Evolutionary conservation across 148 eudicot species (phyloP), one percentile per base, ranked within the genome.

Genomic region (Drosera capensis): DNA sequence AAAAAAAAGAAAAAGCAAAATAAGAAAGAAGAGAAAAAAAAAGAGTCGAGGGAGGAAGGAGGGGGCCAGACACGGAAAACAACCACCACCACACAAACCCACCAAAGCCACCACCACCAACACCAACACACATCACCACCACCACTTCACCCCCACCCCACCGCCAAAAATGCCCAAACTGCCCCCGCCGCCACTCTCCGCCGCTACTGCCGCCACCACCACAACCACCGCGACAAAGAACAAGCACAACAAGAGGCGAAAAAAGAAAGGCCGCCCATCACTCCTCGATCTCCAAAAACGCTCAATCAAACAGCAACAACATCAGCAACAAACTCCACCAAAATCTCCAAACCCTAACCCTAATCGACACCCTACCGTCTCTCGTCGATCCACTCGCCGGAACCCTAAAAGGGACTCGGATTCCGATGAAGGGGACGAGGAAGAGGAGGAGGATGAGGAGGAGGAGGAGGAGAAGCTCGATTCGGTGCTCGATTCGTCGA

Each of bases 241-340:
- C n/a, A n/a, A n/a, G n/a, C n/a, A n/a, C n/a, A 49, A 55, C 68
- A 52, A 51, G 72, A 57, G 26, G 65, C 67, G 55, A 69, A 71
- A 67, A 73, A 72, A 72, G 78, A 72, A 72, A 64, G 78, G 78
- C 12, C 66, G 70, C 1, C 77, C 77, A 5, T 72, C 77, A 55
- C 77, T 67, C 16, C 57, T 63, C 31, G 77, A 72, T 67, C 66
- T 72, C 25, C 77, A 72, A 36, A 72, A 72, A 36, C 72, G 73
- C 5, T 19, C 25, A 5, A 47, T 71, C 48, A 67, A 67, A 36
- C 46, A 54, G 12, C 72, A 68, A 45, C 53, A 58, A 62, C 47
- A 55, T 23, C 63, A 55, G 7, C 47, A 52, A 17, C 38, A 14
- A 48, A 8, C 49, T 41, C 6, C 18, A 39, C 1, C 47, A 54